These are phyloP conservation scores for Aureobasidium sp. DNA, from an alignment of 2,329 filamentous ascomycete genomes.

Conservation along the genomic window DNA sequence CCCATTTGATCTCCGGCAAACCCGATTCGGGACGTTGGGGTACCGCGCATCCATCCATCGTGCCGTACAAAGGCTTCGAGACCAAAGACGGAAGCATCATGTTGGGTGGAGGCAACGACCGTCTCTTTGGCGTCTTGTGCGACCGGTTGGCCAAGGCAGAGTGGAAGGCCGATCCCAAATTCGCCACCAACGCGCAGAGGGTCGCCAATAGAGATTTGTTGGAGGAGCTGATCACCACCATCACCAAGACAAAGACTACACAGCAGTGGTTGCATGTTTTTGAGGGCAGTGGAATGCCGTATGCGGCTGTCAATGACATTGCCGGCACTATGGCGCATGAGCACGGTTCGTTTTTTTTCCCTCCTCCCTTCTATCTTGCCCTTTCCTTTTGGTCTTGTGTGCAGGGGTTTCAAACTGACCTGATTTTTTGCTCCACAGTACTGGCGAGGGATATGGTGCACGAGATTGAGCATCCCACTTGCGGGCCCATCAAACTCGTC, in stretches of 20 bases:
- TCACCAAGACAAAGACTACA: constrained; percentile 72
- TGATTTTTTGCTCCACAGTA: constrained; percentile 41
- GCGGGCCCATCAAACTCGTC: constrained; percentile 80
- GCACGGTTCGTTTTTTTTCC: constrained; percentile 54
- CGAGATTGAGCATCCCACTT: constrained; percentile 73
- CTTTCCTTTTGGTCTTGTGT: background rate
- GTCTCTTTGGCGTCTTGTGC: constrained; percentile 54
- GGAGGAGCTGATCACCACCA: constrained; percentile 68
- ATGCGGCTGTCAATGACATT: constrained; percentile 89
- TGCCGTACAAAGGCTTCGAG: constrained; percentile 81
- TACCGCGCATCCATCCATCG: constrained; percentile 96
- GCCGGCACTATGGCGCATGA: constrained; percentile 75
- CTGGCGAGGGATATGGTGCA: constrained; percentile 80
- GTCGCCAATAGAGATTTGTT: constrained; percentile 67
- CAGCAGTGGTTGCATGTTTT: constrained; percentile 79
- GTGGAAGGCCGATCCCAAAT: constrained; percentile 51
- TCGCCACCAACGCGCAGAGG: constrained; percentile 52
- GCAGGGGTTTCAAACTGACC: constrained; percentile 12
- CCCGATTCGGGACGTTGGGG: constrained; percentile 89
- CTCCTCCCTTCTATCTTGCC: background rate
- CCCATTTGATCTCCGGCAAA: constrained; percentile 78
- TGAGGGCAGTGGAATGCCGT: constrained; percentile 89
- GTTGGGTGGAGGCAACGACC: constrained; percentile 58
- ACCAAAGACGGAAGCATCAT: constrained; percentile 57
- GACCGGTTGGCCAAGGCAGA: constrained; percentile 51